These are phyloP conservation scores for Penicillium concentricum DNA, from an alignment of 2,329 filamentous ascomycete genomes.

Conservation along the genomic window DNA sequence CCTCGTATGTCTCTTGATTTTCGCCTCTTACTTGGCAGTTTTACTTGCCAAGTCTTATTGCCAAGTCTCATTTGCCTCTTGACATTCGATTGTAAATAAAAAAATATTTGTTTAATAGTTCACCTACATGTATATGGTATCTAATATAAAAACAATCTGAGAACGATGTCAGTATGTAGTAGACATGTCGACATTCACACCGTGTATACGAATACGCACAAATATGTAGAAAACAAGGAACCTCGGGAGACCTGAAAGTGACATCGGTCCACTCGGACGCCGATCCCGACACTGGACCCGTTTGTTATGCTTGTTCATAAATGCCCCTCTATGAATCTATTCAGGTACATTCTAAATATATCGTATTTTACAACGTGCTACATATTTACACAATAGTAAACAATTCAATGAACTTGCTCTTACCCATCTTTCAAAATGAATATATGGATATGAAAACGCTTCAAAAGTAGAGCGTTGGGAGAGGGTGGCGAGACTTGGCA, in stretches of 20 bases:
- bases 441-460: neutral
- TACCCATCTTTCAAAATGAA: neutral
- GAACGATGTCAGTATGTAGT: neutral
- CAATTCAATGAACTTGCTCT: neutral
- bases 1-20: neutral
- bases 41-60: neutral
- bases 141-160: neutral
- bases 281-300: constrained; percentile 1
- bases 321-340: neutral
- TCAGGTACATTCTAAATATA: neutral
- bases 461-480: too few species aligned
- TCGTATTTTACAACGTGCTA: neutral
- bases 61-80: too few species aligned
- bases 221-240: constrained; percentile 1
- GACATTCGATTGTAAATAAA: too few species aligned
- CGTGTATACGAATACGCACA: neutral
- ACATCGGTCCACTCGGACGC: neutral
- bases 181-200: neutral
- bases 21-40: neutral
- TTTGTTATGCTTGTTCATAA: constrained; percentile 1
- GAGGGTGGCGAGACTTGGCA: neutral
- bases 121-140: neutral
- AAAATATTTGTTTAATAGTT: too few species aligned
- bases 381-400: neutral
- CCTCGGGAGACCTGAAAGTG: neutral